Evolutionary conservation across 495 filamentous ascomycete genomes (phyloP).

Genomic region (Penicillium dipodomyicola): DNA sequence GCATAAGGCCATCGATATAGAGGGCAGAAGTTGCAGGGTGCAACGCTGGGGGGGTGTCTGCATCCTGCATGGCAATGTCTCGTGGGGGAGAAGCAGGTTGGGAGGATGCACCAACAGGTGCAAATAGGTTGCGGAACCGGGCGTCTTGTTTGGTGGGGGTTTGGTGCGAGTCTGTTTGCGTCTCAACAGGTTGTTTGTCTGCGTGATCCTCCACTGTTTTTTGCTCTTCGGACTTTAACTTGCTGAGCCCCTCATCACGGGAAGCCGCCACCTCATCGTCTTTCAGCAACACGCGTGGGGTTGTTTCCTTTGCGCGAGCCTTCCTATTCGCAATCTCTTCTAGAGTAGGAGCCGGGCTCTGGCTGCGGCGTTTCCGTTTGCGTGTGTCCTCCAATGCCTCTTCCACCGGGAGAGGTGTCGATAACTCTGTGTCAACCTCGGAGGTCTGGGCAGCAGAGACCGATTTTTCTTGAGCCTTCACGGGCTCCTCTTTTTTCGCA

Average conservation of each 20-base stretch:
- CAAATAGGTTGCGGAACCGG: conserved; percentile 57
- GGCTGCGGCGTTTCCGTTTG: conserved; percentile 73
- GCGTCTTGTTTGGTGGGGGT: conserved; percentile 34
- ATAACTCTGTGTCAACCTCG: conserved; percentile 30
- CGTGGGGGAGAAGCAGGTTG: conserved; percentile 22
- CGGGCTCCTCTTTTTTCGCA: conserved; percentile 8
- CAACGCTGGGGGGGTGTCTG: conserved; percentile 59
- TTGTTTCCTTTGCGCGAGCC: conserved; percentile 36
- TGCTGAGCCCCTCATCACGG: conserved; percentile 15
- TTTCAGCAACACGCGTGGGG: conserved; percentile 28
- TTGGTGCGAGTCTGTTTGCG: neutral
- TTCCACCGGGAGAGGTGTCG: conserved; percentile 36
- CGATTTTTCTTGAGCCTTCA: conserved; percentile 19
- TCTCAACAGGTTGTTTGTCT: conserved; percentile 9
- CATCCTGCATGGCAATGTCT: conserved; percentile 42
- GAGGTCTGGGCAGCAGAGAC: conserved; percentile 22
- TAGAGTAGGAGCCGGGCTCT: conserved; percentile 60
- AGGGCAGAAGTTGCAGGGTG: conserved; percentile 83
- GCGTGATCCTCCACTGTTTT: conserved; percentile 12
- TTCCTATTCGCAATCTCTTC: conserved; percentile 46
- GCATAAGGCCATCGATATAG: conserved; percentile 90
- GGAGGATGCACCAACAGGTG: conserved; percentile 25
- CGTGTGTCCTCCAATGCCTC: conserved; percentile 55
- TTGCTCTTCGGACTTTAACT: conserved; percentile 6
- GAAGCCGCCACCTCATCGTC: conserved; percentile 24